Evolutionary conservation across 139 green algal species (phyloP), one percentile per base, ranked within the genome.

Genomic region (Tetraselmis striata): DNA sequence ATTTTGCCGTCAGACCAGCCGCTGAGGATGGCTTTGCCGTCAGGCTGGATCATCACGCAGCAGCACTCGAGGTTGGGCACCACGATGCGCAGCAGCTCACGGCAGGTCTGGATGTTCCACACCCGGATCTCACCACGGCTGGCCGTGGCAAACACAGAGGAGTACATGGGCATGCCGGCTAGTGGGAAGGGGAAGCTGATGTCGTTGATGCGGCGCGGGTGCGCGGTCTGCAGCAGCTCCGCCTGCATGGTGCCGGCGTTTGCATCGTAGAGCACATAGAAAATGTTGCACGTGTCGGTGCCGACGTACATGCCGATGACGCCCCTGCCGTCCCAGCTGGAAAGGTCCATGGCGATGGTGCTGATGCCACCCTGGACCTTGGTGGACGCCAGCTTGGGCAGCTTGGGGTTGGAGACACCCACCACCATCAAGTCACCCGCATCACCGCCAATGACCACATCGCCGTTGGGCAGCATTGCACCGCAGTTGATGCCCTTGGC

Each of bases 11-110:
- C 87, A 31, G 74, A 82, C 86, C 88, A 92, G 0, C 86, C 90
- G 67, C 45, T 86, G 59, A 92, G 59, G 11, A 92, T 85, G 75
- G 27, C 82, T 1, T 30, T 79, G 59, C 90, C 90, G 80, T 93
- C 84, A 84, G 59, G n/a, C 85, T 87, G 85, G 96, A 96, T 2
- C 83, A 67, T 77, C 0, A 97, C 80, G 84, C 93, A 97, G 78
- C 91, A 82, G 90, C 92, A 96, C 77, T 93, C 91, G 23, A 96
- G 82, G 84, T 95, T 95, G 45, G 92, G 90, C 82, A 95, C 86
- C 23, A 59, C 78, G 83, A 97, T 94, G 79, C 92, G 89, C 81
- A 96, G 89, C 84, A 96, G 89, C 90, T 96, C 93, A n/a, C 91
- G 83, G 84, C 90, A 93, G 31, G 87, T 91, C 75, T 84, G 23